Evolutionary conservation across 768 basidiomycete species (phyloP).

Genomic region (Nidularia pulvinata): DNA sequence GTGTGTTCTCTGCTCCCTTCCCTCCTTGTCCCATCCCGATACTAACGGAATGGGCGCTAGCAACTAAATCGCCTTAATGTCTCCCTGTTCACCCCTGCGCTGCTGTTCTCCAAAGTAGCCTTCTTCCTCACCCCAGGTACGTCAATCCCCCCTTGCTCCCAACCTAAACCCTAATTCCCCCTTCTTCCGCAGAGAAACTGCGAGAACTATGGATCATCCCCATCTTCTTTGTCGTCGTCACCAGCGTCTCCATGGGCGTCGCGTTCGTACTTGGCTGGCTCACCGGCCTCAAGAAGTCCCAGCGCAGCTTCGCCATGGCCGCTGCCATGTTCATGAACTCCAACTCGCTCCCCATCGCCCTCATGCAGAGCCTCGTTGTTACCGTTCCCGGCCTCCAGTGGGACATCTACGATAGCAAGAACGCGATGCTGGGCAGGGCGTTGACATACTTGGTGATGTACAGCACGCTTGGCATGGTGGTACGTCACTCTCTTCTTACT

Average conservation of each 20-base stretch:
- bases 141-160: constrained; percentile 7
- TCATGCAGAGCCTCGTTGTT: constrained; percentile 88
- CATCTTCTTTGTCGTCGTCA: constrained; percentile 81
- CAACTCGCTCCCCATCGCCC: constrained; percentile 92
- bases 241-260: constrained; percentile 65
- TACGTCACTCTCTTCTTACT: constrained; percentile 31
- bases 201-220: constrained; percentile 86
- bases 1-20: constrained; percentile 31
- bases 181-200: constrained; percentile 56
- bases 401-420: constrained; percentile 75
- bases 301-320: constrained; percentile 82
- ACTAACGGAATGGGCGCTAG: constrained; percentile 30
- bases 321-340: constrained; percentile 93
- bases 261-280: constrained; percentile 63
- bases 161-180: not conserved
- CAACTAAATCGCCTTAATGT: constrained; percentile 84
- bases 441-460: constrained; percentile 90
- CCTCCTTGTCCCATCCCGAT: not conserved
- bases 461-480: constrained; percentile 95
- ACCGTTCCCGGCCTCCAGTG: constrained; percentile 85
- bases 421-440: constrained; percentile 91
- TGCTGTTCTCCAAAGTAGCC: constrained; percentile 94
- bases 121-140: constrained; percentile 83
- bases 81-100: constrained; percentile 85
- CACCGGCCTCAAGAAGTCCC: constrained; percentile 70